Percentiles rank a stretch among this genome's conserved stretches.
These are phyloP conservation scores for Eruca vesicaria DNA, from an alignment of 441 rosid species.

Conservation along the genomic window DNA sequence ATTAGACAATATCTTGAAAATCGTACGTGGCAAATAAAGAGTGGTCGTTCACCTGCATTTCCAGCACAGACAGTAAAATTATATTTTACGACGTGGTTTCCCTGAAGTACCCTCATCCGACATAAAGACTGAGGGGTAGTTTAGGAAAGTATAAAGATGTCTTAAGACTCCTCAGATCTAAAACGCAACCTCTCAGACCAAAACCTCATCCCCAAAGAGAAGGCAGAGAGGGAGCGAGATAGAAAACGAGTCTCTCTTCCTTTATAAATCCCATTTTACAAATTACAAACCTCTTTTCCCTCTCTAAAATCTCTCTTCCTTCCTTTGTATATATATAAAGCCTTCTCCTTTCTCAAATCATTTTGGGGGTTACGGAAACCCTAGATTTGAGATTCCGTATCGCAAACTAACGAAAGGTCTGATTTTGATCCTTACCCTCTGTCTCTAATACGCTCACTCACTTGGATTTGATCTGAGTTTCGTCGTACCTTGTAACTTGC, in stretches of 20 bases:
- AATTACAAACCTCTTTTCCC: conserved; percentile 20
- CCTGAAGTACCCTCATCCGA: not conserved
- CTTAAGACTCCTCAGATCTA: conserved; percentile 13
- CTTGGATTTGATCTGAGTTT: not conserved
- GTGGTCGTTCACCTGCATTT: not conserved
- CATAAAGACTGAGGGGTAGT: not conserved
- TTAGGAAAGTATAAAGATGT: not conserved
- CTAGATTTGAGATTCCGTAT: conserved; percentile 9
- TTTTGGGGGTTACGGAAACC: conserved; percentile 14
- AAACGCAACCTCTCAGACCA: conserved; percentile 26
- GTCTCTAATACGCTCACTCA: not conserved
- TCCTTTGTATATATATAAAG: not conserved
- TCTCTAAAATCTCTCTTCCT: conserved; percentile 2
- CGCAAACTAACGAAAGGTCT: conserved; percentile 6
- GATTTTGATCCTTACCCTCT: not conserved
- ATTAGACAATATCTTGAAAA: not conserved
- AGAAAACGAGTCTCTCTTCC: conserved; percentile 8
- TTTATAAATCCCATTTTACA: conserved; percentile 27
- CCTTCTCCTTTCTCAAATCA: not conserved
- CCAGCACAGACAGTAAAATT: conserved; percentile 17
- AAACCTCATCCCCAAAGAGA: conserved; percentile 26
- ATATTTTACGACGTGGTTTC: not conserved
- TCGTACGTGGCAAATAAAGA: conserved; percentile 2
- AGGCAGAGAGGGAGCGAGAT: conserved; percentile 12
- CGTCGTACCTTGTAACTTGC: not conserved